phyloP scores from a whole-genome alignment of 441 rosid species.

The Euphorbia schlechtendalii region DNA sequence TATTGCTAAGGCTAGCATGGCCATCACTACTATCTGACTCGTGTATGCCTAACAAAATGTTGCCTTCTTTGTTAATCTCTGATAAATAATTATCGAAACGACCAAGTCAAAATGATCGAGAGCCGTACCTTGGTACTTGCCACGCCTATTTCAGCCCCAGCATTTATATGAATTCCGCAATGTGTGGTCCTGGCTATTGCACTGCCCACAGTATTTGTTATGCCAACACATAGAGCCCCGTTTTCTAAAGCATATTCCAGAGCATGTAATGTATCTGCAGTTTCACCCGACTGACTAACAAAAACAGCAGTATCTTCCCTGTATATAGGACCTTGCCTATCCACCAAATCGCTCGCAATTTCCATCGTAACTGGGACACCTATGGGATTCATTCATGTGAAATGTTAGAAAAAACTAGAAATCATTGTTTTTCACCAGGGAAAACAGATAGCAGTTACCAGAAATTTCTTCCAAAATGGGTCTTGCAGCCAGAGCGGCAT shows the following conservation, averaged over 20 bases:
- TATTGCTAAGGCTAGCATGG: slow-evolving; percentile 85
- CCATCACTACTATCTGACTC: slow-evolving; percentile 96
- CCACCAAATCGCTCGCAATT: slow-evolving; percentile 95
- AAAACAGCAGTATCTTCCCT: slow-evolving; percentile 96
- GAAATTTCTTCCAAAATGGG: slow-evolving; percentile 95
- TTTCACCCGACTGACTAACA: slow-evolving; percentile 99
- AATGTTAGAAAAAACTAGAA: slow-evolving; percentile 5
- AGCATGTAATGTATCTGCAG: slow-evolving; percentile 90
- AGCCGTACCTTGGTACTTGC: slow-evolving; percentile 81
- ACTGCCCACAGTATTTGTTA: slow-evolving; percentile 95
- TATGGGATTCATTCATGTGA: slow-evolving; percentile 16
- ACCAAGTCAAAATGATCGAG: not conserved
- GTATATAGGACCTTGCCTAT: slow-evolving; percentile 89
- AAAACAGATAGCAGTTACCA: slow-evolving; percentile 36
- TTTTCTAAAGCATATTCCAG: slow-evolving; percentile 78
- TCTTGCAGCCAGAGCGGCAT: slow-evolving; percentile 89
- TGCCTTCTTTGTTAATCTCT: slow-evolving; percentile 11
- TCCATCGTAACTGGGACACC: slow-evolving; percentile 97
- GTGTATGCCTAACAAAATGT: slow-evolving; percentile 68
- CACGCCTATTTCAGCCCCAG: slow-evolving; percentile 94
- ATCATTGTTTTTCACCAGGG: slow-evolving; percentile 1
- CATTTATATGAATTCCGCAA: slow-evolving; percentile 91
- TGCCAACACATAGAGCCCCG: slow-evolving; percentile 95
- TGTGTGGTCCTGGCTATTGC: slow-evolving; percentile 87
- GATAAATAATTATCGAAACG: not conserved